Evolutionary conservation across 1,284 basidiomycete species (phyloP), one percentile per base, ranked within the genome.

Genomic region (Cerioporus squamosus): DNA sequence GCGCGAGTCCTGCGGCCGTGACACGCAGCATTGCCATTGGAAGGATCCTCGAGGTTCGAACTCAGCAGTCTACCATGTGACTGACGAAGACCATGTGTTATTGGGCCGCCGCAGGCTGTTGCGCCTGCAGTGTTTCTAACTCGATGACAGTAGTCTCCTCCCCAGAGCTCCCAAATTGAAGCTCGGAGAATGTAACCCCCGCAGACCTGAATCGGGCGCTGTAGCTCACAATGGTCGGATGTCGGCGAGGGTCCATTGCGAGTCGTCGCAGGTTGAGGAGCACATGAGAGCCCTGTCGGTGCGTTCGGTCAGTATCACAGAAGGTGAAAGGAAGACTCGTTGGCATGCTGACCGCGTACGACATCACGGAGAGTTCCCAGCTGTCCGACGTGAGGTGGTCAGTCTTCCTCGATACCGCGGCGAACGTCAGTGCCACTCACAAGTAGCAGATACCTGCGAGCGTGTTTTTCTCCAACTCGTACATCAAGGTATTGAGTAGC

Each of bases 331-430:
- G 3, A 10, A 3, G n/a, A 18, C 24, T 18, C 8, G 20, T 17
- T 9, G 2, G 26, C 9, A 23, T 7, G 14, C 62, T 18, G 18
- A 66, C 62, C 36, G 57, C 62, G 44, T 58, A 64, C 3, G 62
- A 63, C 55, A 66, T 52, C 8, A 58, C 53, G 20, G 59, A 52
- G 0, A 60, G 31, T 33, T 61, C 54, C 57, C 62, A 64, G 24
- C 64, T 66, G 26, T 4, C 33, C 6, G 10, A 33, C 2, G 31
- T 9, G 2, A 36, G 33, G 3, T 20, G n/a, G 4, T 42, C 12
- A 18, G 40, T n/a, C 40, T 5, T 18, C 14, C 8, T 18, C 9
- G 40, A 39, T 5, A 6, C n/a, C n/a, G 15, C n/a, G 7, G 40
- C 40, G 2, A 42, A n/a, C 26, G 26, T 20, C 1, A 18, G 40